Evolutionary conservation across 306 rosid species (phyloP), one percentile per base, ranked within the genome.

Genomic region (Begonia loranthoides): DNA sequence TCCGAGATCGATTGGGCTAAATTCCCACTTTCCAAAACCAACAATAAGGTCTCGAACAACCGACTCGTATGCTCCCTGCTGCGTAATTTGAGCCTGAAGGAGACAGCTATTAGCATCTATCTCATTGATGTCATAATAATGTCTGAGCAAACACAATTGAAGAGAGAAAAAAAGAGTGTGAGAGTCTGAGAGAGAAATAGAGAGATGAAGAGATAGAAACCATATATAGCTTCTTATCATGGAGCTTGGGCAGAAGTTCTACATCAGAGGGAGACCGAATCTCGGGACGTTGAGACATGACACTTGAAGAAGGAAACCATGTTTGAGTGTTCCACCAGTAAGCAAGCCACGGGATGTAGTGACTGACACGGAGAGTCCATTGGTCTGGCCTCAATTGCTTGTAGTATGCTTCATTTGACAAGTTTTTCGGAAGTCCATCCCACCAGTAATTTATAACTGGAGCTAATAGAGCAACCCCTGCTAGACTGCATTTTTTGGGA

Each of bases 261-360:
- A 44, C 70, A 69, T 77, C 84, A 38, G 60, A 71, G 16, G 43
- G 52, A 51, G 84, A 77, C 17, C 64, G 51, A 67, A 50, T 21
- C 12, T 63, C 48, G 2, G 24, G 14, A 52, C 51, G 70, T 3
- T 5, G 44, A 45, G 72, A 59, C 9, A 64, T 1, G 43, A 64
- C 34, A 56, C 72, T 66, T 15, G 54, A 54, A 52, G 55, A 2
- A 1, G 94, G 94, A 68, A 90, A 82, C 92, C 85, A 85, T 63
- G 52, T 76, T 65, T 90, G 92, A 49, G 95, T 82, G 70, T 82
- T 79, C 97, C 97, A 85, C 90, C 93, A 82, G 63, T 85, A 74
- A 39, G 94, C 79, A 50, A 90, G 87, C 95, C 92, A 82, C 2
- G 97, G 95, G 6, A 48, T 17, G 58, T 85, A 66, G 76, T 85